phyloP scores from a whole-genome alignment of 768 basidiomycete genomes.

The Leccinellum luteum region DNA sequence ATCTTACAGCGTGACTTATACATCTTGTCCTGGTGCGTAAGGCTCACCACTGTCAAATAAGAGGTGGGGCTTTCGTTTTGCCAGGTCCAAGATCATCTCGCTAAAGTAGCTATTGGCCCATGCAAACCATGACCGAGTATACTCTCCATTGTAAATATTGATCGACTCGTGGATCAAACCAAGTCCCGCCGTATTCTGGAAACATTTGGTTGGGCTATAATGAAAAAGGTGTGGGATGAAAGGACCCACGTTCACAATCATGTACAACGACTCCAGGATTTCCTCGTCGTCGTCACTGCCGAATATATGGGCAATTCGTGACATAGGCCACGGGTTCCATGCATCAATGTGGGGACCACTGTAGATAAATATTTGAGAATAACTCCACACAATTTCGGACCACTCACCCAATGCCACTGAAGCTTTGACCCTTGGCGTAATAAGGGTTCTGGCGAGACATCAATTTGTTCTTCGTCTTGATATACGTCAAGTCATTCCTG shows the following conservation, averaged over 20 bases:
- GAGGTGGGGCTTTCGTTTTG: conserved; percentile 66
- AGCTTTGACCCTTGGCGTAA: conserved; percentile 57
- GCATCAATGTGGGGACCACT: conserved; percentile 75
- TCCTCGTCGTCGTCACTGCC: conserved; percentile 72
- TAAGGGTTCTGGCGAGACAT: conserved; percentile 70
- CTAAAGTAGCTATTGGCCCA: conserved; percentile 85
- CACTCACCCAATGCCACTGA: conserved; percentile 67
- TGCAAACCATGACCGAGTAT: conserved; percentile 77
- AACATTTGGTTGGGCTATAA: neutral
- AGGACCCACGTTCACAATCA: conserved; percentile 61
- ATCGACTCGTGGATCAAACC: conserved; percentile 80
- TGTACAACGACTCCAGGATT: conserved; percentile 59
- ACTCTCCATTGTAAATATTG: conserved; percentile 56
- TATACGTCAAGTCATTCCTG: conserved; percentile 54
- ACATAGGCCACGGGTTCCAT: conserved; percentile 84
- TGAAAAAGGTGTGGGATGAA: neutral
- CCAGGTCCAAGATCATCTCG: conserved; percentile 78
- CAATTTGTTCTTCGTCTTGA: conserved; percentile 60
- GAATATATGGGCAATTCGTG: conserved; percentile 70
- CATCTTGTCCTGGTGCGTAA: conserved; percentile 50
- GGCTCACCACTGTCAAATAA: conserved; percentile 55
- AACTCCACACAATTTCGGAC: neutral
- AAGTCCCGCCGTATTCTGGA: conserved; percentile 66
- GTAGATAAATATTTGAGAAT: conserved; percentile 1
- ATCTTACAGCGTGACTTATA: neutral